Base-by-base conservation (phyloP, 192 early-diverging fungal species). In the Coemansia sp. region DNA sequence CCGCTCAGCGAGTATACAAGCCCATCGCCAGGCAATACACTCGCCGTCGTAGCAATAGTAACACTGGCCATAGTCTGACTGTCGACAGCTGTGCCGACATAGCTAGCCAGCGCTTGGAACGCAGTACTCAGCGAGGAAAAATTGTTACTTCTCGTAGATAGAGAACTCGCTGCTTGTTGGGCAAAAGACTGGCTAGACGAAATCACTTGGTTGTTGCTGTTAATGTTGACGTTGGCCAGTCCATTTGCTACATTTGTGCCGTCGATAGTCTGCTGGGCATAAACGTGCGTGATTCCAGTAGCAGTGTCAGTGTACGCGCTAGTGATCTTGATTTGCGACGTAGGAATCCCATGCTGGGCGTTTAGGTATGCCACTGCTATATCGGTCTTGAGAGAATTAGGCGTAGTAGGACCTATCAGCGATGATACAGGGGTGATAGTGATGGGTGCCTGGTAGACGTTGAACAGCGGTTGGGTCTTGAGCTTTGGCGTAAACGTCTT, bases 1-100 rank as follows among this genome's bases (percentile, higher is more conserved):
- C 57, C 57, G 61, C 44, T 52, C 13, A 75, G 31, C 11, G 43
- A 18, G 57, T 60, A 75, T 12, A 33, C 24, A 24, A 65, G 10
- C 64, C 66, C 12, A 50, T 31, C 22, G 41, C 41, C 24, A 46
- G 36, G 29, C 69, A 52, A 4, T 12, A 3, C 11, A 16, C 53
- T 66, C 2, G 94, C 92, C 16, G 89, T 87, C 22, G 89, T 80
- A 38, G 89, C 89, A 66, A 88, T 89, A 24, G 88, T 89, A n/a
- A 94, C 79, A 36, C 92, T 77, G 24, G 76, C 65, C 44, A 90
- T 82, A 65, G 91, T 92, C 53, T 89, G 9, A 9, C 29, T 15
- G 27, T 57, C 53, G 3, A 57, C 53, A 12, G 24, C 7, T 1
- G 53, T 39, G 29, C 53, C 91, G 72, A 94, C 90, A 49, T 87